Evolutionary conservation across 257 asterid species (phyloP), one percentile per base, ranked within the genome.

Genomic region (Fraxinus quadrangulata): DNA sequence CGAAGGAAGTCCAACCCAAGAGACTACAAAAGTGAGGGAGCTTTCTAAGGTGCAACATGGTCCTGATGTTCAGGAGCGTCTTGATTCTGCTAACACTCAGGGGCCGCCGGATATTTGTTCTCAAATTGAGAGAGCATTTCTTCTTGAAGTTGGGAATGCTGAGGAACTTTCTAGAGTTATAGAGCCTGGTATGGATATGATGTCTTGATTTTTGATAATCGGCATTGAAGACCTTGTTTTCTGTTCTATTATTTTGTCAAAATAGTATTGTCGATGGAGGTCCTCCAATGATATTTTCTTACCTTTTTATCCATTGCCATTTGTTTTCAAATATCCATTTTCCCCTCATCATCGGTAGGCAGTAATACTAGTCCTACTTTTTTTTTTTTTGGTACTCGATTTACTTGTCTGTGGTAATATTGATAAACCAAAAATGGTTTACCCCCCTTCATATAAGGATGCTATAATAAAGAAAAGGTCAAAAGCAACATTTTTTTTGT

Each of bases 151-250:
- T 81, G 96, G 83, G 83, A 87, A 76, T 67, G 96, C 96, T 8
- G 98, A 94, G 87, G 97, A 90, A 83, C 97, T 92, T 81, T 91
- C 90, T 72, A 85, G 84, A 86, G 81, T 70, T 36, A 74, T 92
- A 49, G 94, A 86, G 84, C 89, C 94, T 72, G 97, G 98, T 94
- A 94, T 61, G 82, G 9, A 73, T 33, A 72, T 56, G 34, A 1
- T 39, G 14, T 56, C 81, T 78, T 65, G 45, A 71, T 63, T 63
- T 63, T 63, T 26, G 17, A 63, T 63, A 24, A 26, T 63, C 1
- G 17, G 69, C 36, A 1, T 26, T 11, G 33, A 26, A 12, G 19
- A 63, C 36, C 2, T 23, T 26, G 31, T 61, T 61, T 23, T 9
- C 68, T 24, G 68, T 10, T 61, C 67, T 8, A 24, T 61, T 24